phyloP scores from a whole-genome alignment of 768 basidiomycete species.

The Leccinum pellstonianum region DNA sequence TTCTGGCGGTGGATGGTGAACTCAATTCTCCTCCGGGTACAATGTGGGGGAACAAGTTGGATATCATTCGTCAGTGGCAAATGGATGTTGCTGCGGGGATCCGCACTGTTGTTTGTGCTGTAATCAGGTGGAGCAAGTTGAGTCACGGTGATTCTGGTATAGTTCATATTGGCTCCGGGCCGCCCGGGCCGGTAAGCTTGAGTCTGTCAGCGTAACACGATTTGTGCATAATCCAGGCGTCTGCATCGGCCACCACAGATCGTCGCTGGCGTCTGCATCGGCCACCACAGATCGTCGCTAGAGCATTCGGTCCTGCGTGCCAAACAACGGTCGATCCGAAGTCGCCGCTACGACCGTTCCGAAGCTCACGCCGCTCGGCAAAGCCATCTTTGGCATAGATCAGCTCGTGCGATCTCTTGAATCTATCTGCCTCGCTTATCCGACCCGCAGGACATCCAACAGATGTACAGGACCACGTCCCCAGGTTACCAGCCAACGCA shows the following conservation, averaged over 20 bases:
- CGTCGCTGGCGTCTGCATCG: constrained; percentile 74
- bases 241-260: constrained; percentile 89
- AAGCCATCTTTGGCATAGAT: constrained; percentile 57
- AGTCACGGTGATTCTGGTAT: too few species aligned
- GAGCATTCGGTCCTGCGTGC: constrained; percentile 72
- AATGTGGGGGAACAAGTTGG: too few species aligned
- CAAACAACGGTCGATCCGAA: constrained; percentile 79
- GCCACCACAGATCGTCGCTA: constrained; percentile 76
- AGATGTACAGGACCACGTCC: constrained; percentile 76
- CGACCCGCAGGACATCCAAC: constrained; percentile 59
- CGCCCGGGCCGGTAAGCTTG: too few species aligned
- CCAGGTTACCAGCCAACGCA: constrained; percentile 61
- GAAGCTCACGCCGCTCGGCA: constrained; percentile 68
- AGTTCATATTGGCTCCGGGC: too few species aligned
- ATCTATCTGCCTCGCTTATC: not conserved
- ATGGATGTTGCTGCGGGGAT: too few species aligned
- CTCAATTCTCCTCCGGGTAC: too few species aligned
- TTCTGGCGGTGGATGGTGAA: too few species aligned
- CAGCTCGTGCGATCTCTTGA: too few species aligned
- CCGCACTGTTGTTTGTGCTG: too few species aligned
- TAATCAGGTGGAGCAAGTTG: too few species aligned
- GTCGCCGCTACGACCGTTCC: constrained; percentile 68
- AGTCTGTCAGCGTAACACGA: too few species aligned
- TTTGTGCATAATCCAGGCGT: not conserved
- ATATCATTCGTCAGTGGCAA: too few species aligned